Percentiles rank a stretch among this genome's conserved stretches.
phyloP scores from a whole-genome alignment of 176 grass and related monocot species.

The Stipa capillata region DNA sequence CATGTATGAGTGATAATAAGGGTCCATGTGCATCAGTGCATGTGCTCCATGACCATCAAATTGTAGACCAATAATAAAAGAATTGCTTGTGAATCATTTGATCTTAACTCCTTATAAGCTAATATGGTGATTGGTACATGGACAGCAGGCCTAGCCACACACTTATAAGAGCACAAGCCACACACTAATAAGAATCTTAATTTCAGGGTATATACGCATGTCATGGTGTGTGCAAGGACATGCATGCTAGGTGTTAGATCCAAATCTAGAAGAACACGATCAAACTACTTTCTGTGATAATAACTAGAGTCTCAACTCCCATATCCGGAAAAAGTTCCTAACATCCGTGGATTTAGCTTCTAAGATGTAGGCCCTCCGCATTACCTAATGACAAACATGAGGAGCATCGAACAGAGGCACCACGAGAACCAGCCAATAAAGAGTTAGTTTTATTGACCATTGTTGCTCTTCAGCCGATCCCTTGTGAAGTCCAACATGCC shows the following conservation, averaged over 20 bases:
- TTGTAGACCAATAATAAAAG: not conserved
- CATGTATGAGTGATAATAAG: not conserved
- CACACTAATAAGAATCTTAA: too few relatives aligned
- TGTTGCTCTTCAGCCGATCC: not conserved
- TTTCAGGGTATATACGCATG: not conserved
- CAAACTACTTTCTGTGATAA: not conserved
- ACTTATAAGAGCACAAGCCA: too few relatives aligned
- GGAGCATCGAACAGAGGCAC: not conserved
- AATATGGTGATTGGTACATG: too few relatives aligned
- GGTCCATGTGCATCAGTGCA: not conserved
- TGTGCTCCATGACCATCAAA: not conserved
- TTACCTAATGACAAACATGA: too few relatives aligned
- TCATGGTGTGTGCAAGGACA: not conserved
- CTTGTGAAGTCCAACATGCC: not conserved
- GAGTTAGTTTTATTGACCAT: not conserved
- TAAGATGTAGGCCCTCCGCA: not conserved
- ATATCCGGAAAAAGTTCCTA: not conserved
- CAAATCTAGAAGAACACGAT: not conserved
- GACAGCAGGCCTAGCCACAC: not conserved
- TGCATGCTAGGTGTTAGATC: not conserved
- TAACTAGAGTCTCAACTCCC: not conserved
- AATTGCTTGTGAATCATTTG: too few relatives aligned
- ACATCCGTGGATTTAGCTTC: not conserved
- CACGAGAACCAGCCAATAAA: not conserved
- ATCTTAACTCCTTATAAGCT: too few relatives aligned